A percentile compares a stretch with the other conserved stretches of the same genome.
These are phyloP conservation scores for Nicotiana undulata DNA, from an alignment of 257 asterid species.

Conservation along the genomic window DNA sequence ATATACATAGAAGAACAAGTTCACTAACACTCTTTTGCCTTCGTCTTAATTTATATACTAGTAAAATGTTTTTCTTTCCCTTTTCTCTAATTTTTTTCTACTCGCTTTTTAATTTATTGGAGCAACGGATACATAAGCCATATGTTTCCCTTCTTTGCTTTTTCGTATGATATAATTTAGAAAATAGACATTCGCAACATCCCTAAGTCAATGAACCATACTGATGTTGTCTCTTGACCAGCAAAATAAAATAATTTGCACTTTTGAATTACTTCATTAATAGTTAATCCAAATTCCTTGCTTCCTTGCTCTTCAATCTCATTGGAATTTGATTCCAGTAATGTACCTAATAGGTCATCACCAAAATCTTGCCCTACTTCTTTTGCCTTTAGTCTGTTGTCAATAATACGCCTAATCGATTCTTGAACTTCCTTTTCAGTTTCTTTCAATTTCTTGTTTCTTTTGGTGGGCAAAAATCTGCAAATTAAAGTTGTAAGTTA, in stretches of 20 bases:
- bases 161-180: background rate
- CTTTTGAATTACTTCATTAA: constrained; percentile 10
- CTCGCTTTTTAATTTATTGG: background rate
- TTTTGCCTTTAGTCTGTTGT: constrained; percentile 25
- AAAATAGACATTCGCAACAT: background rate
- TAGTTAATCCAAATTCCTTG: constrained; percentile 8
- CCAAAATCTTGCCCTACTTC: constrained; percentile 21
- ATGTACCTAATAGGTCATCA: constrained; percentile 19
- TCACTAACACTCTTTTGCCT: background rate
- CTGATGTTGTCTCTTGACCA: constrained; percentile 16
- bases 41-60: background rate
- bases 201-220: background rate
- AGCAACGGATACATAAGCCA: too few relatives aligned
- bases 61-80: background rate
- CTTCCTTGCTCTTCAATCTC: constrained; percentile 14
- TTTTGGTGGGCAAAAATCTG: constrained; percentile 38
- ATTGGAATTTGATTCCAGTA: constrained; percentile 18
- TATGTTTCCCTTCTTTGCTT: background rate
- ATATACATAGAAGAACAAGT: background rate
- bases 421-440: constrained; percentile 14
- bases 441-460: constrained; percentile 26
- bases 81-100: background rate
- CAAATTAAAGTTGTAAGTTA: background rate
- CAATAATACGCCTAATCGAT: constrained; percentile 17
- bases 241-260: constrained; percentile 20